These are phyloP conservation scores for Fusarium buharicum DNA, from an alignment of 2,329 filamentous ascomycete species.

Conservation along the genomic window DNA sequence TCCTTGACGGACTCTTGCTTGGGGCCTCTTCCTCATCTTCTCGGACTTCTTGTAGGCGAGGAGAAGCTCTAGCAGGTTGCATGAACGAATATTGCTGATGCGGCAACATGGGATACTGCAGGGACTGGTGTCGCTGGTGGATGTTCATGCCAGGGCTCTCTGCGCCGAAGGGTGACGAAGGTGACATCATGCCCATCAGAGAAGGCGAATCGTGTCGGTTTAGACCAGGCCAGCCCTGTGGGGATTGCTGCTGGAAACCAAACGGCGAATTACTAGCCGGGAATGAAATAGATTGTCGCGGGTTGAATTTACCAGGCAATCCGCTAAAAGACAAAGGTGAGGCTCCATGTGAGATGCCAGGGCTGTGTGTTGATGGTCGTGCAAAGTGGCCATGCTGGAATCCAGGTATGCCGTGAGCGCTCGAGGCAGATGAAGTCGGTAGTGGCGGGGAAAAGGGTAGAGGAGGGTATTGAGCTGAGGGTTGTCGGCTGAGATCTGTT, in stretches of 20 bases:
- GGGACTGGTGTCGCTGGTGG: slow-evolving; percentile 68
- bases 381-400: slow-evolving; percentile 70
- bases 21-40: slow-evolving; percentile 74
- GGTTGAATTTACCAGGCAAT: slow-evolving; percentile 69
- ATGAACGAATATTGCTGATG: slow-evolving; percentile 67
- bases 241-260: slow-evolving; percentile 71
- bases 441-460: slow-evolving; percentile 86
- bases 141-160: slow-evolving; percentile 60
- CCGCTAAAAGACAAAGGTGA: slow-evolving; percentile 78
- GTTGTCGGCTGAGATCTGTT: slow-evolving; percentile 71
- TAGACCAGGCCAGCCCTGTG: slow-evolving; percentile 65
- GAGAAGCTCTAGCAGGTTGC: slow-evolving; percentile 65
- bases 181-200: slow-evolving; percentile 67
- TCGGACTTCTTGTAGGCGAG: slow-evolving; percentile 75
- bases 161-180: slow-evolving; percentile 69
- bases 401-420: slow-evolving; percentile 67
- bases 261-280: slow-evolving; percentile 73
- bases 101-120: slow-evolving; percentile 67
- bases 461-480: slow-evolving; percentile 78
- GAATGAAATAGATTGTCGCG: slow-evolving; percentile 77
- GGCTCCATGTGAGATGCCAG: slow-evolving; percentile 70
- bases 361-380: slow-evolving; percentile 69
- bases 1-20: slow-evolving; percentile 64
- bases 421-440: slow-evolving; percentile 80
- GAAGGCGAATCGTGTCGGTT: slow-evolving; percentile 73